Evolutionary conservation across 2,329 filamentous ascomycete genomes (phyloP), one percentile per base, ranked within the genome.

Genomic region (Alternaria rosae): DNA sequence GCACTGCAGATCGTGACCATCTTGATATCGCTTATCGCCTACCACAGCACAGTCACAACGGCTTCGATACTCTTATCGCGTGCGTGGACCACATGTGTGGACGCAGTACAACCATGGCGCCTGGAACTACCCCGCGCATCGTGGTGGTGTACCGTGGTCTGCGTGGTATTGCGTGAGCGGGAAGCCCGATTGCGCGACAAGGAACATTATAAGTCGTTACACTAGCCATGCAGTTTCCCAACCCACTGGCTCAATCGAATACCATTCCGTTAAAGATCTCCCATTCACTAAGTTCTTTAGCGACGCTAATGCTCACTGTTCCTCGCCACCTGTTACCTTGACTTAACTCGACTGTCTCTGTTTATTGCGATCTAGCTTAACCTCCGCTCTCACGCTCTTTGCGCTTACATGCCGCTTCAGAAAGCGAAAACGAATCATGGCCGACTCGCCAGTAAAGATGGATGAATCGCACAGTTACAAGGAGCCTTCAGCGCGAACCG

Each of bases 161-260:
- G 35, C 54, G 20, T 26, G 21, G 50, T 20, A 68, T 68, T 60
- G 66, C 60, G 58, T 35, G 57, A 68, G 47, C 56, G 45, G 56
- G 45, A 54, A 53, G 43, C 30, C 58, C 30, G 57, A 66, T 66
- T 59, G 65, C 62, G 62, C 54, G 38, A 68, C 41, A 54, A 42
- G 26, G 25, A 54, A 47, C 30, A 54, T 9, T 45, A 17, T 32
- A n/a, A 28, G 32, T 20, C 28, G 20, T 47, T n/a, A 41, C 50
- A 38, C 51, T 59, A 42, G 38, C 10, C 11, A 48, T 56, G 52
- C 52, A 60, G 57, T 32, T 35, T n/a, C n/a, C 35, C 7, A 57
- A 23, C 9, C 26, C 13, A 52, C 25, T 50, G 41, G 30, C 25
- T 43, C 44, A 41, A 48, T 52, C 35, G 25, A 17, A 54, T 25